These are phyloP conservation scores for Ophiostoma montium DNA, from an alignment of 2,329 filamentous ascomycete species.

Conservation along the genomic window DNA sequence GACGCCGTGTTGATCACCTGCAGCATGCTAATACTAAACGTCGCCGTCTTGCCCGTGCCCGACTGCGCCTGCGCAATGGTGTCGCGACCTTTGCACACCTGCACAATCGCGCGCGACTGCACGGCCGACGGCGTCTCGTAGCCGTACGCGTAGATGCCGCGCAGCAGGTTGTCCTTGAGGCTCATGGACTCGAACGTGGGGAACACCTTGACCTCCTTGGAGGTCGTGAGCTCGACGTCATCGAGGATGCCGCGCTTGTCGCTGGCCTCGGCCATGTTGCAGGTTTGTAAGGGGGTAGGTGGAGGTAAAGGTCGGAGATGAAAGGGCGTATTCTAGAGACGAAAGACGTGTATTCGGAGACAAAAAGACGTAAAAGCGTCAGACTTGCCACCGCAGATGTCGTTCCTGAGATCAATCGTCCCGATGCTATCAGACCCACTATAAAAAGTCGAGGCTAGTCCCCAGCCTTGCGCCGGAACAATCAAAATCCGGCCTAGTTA, in stretches of 20 bases:
- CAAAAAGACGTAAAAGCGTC: no score
- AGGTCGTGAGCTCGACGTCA: conserved; percentile 97
- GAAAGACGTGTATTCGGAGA: no score
- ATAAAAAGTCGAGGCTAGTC: conserved; percentile 7
- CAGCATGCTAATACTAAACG: conserved; percentile 90
- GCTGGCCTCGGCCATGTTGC: conserved; percentile 88
- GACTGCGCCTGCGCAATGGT: conserved; percentile 98
- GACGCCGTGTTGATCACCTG: conserved; percentile 91
- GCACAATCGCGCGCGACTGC: conserved; percentile 94
- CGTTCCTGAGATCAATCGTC: neutral
- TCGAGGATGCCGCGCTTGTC: conserved; percentile 56
- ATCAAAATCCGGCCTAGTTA: neutral
- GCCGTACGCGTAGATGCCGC: conserved; percentile 95
- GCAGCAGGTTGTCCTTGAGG: conserved; percentile 90
- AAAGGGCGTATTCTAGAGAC: no score
- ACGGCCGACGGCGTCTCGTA: conserved; percentile 97
- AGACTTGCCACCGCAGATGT: no score
- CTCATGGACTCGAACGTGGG: conserved; percentile 95
- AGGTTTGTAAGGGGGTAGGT: neutral
- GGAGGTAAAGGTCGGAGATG: neutral
- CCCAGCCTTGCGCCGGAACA: conserved; percentile 10
- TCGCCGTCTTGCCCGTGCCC: conserved; percentile 91
- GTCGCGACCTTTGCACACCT: conserved; percentile 97
- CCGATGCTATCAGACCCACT: conserved; percentile 2
- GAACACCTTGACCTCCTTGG: conserved; percentile 91